Evolutionary conservation across 257 asterid species (phyloP).

Genomic region (Oldenlandia corymbosa): DNA sequence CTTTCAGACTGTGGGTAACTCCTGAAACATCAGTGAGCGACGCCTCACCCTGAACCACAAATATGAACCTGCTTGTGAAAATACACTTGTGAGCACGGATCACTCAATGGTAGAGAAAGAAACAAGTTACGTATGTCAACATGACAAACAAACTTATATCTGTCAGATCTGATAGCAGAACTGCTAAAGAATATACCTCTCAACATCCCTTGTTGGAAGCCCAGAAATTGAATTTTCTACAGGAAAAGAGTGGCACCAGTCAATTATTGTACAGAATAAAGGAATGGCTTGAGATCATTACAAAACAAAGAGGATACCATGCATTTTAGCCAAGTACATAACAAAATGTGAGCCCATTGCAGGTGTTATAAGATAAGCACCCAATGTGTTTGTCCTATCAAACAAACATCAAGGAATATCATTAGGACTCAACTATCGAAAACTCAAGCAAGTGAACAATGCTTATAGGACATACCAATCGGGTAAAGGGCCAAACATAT

Average conservation of each 20-base stretch:
- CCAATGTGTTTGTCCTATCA: conserved; percentile 66
- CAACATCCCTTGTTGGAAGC: conserved; percentile 67
- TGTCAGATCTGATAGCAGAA: conserved; percentile 1
- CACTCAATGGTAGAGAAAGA: background rate
- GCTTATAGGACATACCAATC: conserved; percentile 51
- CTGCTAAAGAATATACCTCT: conserved; percentile 46
- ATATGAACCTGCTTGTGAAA: conserved; percentile 52
- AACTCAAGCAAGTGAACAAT: background rate
- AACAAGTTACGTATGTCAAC: background rate
- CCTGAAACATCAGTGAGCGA: conserved; percentile 45
- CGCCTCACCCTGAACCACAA: conserved; percentile 69
- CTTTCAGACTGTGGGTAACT: conserved; percentile 47
- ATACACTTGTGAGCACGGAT: background rate
- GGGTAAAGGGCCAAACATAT: conserved; percentile 83
- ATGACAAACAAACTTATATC: background rate
- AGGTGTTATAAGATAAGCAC: conserved; percentile 79
- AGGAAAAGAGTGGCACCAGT: conserved; percentile 13
- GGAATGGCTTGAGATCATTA: background rate
- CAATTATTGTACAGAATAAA: background rate
- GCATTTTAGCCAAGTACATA: conserved; percentile 95
- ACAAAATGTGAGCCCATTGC: conserved; percentile 84
- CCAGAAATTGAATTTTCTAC: conserved; percentile 75
- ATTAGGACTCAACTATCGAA: no score
- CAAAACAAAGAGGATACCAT: conserved; percentile 39
- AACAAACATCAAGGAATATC: conserved; percentile 12